These are phyloP conservation scores for Serendipita sp. DNA, from an alignment of 768 basidiomycete genomes.

Conservation along the genomic window DNA sequence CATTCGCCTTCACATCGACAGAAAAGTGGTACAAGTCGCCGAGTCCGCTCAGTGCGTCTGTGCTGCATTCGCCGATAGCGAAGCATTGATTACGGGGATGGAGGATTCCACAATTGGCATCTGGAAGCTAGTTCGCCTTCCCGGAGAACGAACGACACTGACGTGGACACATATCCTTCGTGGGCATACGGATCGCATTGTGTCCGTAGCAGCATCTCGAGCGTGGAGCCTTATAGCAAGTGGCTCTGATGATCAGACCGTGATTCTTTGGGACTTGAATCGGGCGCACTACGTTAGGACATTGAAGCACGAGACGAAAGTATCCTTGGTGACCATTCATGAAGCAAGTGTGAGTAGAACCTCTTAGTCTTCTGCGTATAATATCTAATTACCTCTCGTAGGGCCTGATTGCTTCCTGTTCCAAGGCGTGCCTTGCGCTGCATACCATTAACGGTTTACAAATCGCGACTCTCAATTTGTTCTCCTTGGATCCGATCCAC, in stretches of 20 bases:
- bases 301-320: constrained; percentile 49
- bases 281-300: constrained; percentile 64
- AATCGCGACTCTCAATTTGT: constrained; percentile 55
- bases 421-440: constrained; percentile 48
- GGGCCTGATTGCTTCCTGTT: constrained; percentile 84
- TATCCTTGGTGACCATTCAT: constrained; percentile 62
- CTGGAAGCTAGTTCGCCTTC: constrained; percentile 45
- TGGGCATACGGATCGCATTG: constrained; percentile 55
- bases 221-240: constrained; percentile 74
- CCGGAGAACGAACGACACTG: constrained; percentile 18
- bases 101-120: constrained; percentile 68
- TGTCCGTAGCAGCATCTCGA: constrained; percentile 55
- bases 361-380: neutral
- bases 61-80: constrained; percentile 60
- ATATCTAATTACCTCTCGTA: constrained; percentile 19
- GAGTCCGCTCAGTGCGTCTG: constrained; percentile 61
- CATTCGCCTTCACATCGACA: constrained; percentile 46
- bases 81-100: constrained; percentile 64
- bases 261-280: constrained; percentile 83
- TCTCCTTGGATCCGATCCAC: constrained; percentile 36
- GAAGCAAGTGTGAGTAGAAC: constrained; percentile 59
- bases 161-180: constrained; percentile 61
- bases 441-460: constrained; percentile 78
- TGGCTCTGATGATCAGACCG: constrained; percentile 74
- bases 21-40: constrained; percentile 58